These are phyloP conservation scores for Fusarium sp. DNA, from an alignment of 2,329 filamentous ascomycete genomes.

Conservation along the genomic window DNA sequence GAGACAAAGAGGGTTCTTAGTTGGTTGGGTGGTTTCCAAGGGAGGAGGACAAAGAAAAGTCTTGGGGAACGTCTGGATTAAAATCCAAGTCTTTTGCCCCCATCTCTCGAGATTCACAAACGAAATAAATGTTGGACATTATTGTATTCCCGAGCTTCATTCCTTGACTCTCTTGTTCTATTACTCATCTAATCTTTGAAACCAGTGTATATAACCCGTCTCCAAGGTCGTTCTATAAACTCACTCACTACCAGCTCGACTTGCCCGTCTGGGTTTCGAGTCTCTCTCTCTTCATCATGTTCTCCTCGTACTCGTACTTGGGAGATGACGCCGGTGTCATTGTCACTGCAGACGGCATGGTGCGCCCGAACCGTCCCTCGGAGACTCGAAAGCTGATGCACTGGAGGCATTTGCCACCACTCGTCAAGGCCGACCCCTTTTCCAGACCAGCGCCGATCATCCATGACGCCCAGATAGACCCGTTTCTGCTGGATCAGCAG, in stretches of 20 bases:
- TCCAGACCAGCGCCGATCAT: background rate
- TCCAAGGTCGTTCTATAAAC: background rate
- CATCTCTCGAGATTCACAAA: background rate
- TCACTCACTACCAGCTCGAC: background rate
- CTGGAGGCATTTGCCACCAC: background rate
- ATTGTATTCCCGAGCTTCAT: background rate
- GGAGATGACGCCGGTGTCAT: background rate
- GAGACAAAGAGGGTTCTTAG: slow-evolving; percentile 14
- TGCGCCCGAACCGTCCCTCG: background rate
- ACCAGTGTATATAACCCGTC: background rate
- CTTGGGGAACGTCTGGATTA: background rate
- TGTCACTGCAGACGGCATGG: background rate
- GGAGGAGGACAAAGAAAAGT: slow-evolving; percentile 12
- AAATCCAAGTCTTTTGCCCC: background rate
- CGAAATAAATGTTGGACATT: background rate
- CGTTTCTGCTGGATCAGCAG: background rate
- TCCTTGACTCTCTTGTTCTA: background rate
- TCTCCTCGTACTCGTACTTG: background rate
- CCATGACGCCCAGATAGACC: background rate
- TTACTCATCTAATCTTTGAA: background rate
- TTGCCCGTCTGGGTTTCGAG: background rate
- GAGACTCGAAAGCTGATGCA: background rate
- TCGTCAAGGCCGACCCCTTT: background rate
- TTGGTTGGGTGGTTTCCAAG: background rate
- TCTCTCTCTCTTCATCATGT: background rate